Conservation (phyloP, 2,329 filamentous ascomycete species). For the Cercospora janseana region DNA sequence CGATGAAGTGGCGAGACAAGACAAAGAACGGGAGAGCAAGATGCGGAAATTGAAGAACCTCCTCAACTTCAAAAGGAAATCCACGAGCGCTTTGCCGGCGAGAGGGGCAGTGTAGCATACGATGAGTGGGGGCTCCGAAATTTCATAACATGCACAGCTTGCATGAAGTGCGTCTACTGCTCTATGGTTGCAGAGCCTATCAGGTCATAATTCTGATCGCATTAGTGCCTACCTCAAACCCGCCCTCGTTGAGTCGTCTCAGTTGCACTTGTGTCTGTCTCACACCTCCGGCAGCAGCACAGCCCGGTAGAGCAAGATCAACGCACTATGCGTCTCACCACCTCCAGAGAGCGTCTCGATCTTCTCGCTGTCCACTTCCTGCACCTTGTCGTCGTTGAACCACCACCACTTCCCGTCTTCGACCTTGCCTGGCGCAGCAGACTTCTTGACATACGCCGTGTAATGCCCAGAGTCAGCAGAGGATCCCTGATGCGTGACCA, state of each 20-base stretch:
- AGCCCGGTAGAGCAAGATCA: constrained; percentile 76
- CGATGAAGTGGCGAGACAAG: constrained; percentile 34
- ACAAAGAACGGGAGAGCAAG: constrained; percentile 38
- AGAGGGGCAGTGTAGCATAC: constrained; percentile 7
- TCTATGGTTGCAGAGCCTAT: neutral
- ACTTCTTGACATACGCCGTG: constrained; percentile 96
- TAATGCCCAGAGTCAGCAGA: constrained; percentile 98
- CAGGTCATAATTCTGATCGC: neutral
- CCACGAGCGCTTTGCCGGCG: constrained; percentile 19
- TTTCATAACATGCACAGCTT: too few relatives aligned
- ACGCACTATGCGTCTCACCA: constrained; percentile 74
- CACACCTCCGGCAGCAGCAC: constrained; percentile 59
- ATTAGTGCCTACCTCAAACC: neutral
- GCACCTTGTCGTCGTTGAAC: constrained; percentile 99
- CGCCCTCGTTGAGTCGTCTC: neutral
- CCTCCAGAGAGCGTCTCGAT: constrained; percentile 87
- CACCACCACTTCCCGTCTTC: constrained; percentile 99
- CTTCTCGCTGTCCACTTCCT: constrained; percentile 86
- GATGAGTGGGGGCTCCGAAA: neutral
- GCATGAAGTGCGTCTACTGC: neutral
- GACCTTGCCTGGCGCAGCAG: constrained; percentile 74
- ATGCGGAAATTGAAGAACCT: constrained; percentile 38
- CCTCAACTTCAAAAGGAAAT: constrained; percentile 36
- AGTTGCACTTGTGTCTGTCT: neutral
- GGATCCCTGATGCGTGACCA: constrained; percentile 94